Base-by-base conservation (phyloP, 1,284 basidiomycete genomes). In the Omphalotus olearius region DNA sequence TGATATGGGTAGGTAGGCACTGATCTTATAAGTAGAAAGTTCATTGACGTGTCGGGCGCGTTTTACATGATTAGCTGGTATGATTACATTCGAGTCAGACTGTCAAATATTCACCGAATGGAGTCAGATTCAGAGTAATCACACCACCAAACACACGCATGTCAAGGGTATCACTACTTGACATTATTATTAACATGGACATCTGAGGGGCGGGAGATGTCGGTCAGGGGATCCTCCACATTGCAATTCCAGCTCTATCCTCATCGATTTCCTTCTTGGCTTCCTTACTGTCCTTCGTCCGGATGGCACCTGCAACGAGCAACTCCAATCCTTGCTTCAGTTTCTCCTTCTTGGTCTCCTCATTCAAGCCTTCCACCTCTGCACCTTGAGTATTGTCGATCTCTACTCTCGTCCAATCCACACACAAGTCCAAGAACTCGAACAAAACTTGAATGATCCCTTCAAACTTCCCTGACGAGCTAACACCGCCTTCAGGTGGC, bases 381-480 rank as follows among this genome's bases (percentile, higher is more conserved):
- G 20, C 54, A 20, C 43, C 47, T 30, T 52, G 60, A 44, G 56
- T 59, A 17, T 49, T 54, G 17, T 64, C 65, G 16, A 75, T 53
- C 35, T 64, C 62, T 3, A 80, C 65, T 54, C 82, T 64, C 6
- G 72, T 72, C 80, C 82, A 85, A 57, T 85, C 82, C 26, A 82
- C 66, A 62, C 81, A 84, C 53, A 85, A 61, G 45, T 79, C 79
- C 53, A 84, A 46, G 58, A 76, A 85, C 62, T 84, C 83, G 56
- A 69, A 77, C 35, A 85, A 57, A 11, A 79, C 76, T 51, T 69
- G 67, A 9, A 82, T 73, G 11, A 82, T 68, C 4, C 80, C 80
- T 52, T 76, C 71, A 56, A 78, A 82, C 53, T 66, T 66, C 18
- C 69, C 70, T 25, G 59, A 64, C 14, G 57, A 62, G 36, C 68